Evolutionary conservation across 257 asterid genomes (phyloP).

Genomic region (Leptodermis oblonga): DNA sequence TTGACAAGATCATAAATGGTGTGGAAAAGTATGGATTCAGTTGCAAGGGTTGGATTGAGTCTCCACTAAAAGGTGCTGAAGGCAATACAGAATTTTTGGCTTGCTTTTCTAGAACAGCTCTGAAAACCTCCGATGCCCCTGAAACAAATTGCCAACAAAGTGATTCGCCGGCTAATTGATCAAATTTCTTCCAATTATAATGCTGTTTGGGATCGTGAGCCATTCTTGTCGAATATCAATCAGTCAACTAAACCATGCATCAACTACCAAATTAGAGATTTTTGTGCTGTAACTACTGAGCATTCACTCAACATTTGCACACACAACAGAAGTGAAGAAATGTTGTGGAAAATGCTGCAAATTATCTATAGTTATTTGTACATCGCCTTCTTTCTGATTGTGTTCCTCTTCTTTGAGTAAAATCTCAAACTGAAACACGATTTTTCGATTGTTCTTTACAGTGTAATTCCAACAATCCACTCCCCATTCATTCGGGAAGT

Average conservation of each 20-base stretch:
- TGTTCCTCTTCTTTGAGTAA: not conserved
- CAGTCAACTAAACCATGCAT: not conserved
- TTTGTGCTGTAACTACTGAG: not conserved
- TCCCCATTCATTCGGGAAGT: not conserved
- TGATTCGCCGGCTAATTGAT: not conserved
- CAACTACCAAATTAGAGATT: not conserved
- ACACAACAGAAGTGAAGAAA: not conserved
- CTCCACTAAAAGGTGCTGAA: slow-evolving; percentile 93
- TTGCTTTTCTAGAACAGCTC: slow-evolving; percentile 41
- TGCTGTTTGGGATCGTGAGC: not conserved
- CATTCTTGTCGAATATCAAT: too few species aligned
- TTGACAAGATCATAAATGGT: slow-evolving; percentile 69
- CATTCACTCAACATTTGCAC: not conserved
- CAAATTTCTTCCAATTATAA: not conserved
- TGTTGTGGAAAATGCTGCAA: not conserved
- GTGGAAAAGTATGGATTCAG: slow-evolving; percentile 66
- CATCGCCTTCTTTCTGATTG: not conserved
- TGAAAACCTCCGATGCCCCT: slow-evolving; percentile 10
- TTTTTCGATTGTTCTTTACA: not conserved
- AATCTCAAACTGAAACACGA: not conserved
- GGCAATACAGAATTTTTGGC: slow-evolving; percentile 92
- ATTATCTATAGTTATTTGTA: not conserved
- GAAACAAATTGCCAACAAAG: not conserved
- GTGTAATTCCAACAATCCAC: not conserved
- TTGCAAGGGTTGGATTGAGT: slow-evolving; percentile 91